Evolutionary conservation across 1,284 basidiomycete genomes (phyloP).

Genomic region (Trametes polyzona): DNA sequence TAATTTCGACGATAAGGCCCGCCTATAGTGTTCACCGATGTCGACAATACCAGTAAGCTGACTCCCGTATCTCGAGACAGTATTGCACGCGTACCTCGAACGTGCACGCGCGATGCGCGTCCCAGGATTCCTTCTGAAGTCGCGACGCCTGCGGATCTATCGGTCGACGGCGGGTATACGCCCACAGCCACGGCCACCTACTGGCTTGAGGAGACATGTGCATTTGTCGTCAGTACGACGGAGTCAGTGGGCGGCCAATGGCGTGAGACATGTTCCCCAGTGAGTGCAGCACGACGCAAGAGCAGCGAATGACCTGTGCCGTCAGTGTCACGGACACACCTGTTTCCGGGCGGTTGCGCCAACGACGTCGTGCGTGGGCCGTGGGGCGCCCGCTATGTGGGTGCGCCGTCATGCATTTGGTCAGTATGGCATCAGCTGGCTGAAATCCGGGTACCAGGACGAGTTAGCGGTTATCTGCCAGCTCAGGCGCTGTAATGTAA

Average conservation of each 20-base stretch:
- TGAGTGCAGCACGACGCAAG: slow-evolving; percentile 10
- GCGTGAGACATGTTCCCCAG: slow-evolving; percentile 12
- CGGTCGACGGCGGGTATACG: too few species aligned
- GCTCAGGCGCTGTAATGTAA: background rate
- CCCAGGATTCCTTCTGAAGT: too few species aligned
- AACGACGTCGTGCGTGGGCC: background rate
- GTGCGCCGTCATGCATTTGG: background rate
- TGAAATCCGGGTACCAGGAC: too few species aligned
- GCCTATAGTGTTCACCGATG: too few species aligned
- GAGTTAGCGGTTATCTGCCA: background rate
- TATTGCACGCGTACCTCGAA: too few species aligned
- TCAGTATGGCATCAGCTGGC: slow-evolving; percentile 7
- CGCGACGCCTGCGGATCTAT: too few species aligned
- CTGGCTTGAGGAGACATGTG: too few species aligned
- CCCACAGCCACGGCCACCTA: too few species aligned
- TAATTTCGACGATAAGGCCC: too few species aligned
- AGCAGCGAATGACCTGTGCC: slow-evolving; percentile 7
- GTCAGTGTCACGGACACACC: slow-evolving; percentile 2
- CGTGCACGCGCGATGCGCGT: too few species aligned
- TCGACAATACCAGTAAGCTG: too few species aligned
- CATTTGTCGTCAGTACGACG: background rate
- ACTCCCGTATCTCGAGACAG: too few species aligned
- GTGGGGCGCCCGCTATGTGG: background rate
- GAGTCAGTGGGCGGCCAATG: background rate
- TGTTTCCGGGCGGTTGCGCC: background rate